Evolutionary conservation across 164 flowering plant species (phyloP).

Genomic region (Vitis amurensis): DNA sequence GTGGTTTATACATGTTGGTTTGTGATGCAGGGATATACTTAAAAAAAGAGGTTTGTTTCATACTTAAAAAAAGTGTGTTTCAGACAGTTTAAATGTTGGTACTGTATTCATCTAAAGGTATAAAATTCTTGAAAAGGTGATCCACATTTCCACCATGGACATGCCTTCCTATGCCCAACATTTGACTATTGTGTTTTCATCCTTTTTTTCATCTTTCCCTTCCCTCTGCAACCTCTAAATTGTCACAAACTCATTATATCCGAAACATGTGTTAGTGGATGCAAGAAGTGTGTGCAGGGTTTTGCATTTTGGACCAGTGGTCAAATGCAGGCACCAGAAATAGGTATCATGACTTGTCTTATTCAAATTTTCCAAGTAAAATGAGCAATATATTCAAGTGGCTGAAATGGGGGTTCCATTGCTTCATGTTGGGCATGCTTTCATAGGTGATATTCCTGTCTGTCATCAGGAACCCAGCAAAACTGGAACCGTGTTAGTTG

Average conservation of each 20-base stretch:
- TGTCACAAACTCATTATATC: not conserved
- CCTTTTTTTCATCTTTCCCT: not conserved
- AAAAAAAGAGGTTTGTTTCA: too few relatives aligned
- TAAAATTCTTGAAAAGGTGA: not conserved
- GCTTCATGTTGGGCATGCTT: not conserved
- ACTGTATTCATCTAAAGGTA: not conserved
- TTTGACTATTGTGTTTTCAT: not conserved
- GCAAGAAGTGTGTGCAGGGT: not conserved
- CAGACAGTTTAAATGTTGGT: too few relatives aligned
- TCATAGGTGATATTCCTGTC: not conserved
- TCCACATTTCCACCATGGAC: not conserved
- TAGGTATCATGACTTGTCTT: not conserved
- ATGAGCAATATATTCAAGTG: not conserved
- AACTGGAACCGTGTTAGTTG: not conserved
- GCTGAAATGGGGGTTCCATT: not conserved
- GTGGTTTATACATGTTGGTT: not conserved
- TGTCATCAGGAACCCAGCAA: not conserved
- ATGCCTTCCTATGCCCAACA: not conserved
- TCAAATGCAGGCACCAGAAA: slow-evolving; percentile 2
- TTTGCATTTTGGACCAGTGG: not conserved
- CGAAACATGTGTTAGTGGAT: not conserved
- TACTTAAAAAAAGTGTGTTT: too few relatives aligned
- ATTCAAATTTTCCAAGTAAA: not conserved
- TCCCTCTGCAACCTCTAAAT: not conserved
- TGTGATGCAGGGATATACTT: slow-evolving; percentile 4